Percentiles rank a stretch among this genome's conserved stretches.
phyloP scores from a whole-genome alignment of 768 basidiomycete genomes.

The Amanita jacksonii region DNA sequence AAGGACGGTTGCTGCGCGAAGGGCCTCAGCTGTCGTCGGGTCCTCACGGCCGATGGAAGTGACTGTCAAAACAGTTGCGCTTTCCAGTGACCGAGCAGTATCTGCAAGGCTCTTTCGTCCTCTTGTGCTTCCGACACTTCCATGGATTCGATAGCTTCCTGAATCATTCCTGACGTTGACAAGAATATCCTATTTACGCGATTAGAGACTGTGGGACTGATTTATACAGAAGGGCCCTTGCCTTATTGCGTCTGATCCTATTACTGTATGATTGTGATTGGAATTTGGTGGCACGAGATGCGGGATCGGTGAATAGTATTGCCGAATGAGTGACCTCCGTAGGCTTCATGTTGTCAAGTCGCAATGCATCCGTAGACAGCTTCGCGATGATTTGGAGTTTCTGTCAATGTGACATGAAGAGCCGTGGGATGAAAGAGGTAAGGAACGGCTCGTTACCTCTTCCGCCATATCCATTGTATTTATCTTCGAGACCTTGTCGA shows the following conservation, averaged over 20 bases:
- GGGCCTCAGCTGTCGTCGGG: slow-evolving; percentile 49
- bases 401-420: slow-evolving; percentile 13
- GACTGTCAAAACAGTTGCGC: slow-evolving; percentile 29
- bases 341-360: slow-evolving; percentile 41
- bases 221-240: slow-evolving; percentile 14
- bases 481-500: slow-evolving; percentile 33
- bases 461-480: slow-evolving; percentile 29
- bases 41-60: slow-evolving; percentile 44
- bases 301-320: not conserved
- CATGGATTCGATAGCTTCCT: slow-evolving; percentile 32
- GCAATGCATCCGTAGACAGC: slow-evolving; percentile 33
- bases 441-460: slow-evolving; percentile 22
- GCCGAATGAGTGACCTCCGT: slow-evolving; percentile 27
- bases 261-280: slow-evolving; percentile 30
- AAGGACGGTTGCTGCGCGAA: slow-evolving; percentile 31
- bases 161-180: slow-evolving; percentile 17
- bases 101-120: slow-evolving; percentile 26
- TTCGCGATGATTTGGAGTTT: slow-evolving; percentile 35
- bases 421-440: not conserved
- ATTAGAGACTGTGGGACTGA: not conserved
- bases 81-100: slow-evolving; percentile 14
- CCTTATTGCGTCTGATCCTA: slow-evolving; percentile 26
- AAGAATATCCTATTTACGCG: slow-evolving; percentile 17
- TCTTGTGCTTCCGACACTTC: slow-evolving; percentile 30
- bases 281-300: slow-evolving; percentile 16